Percentiles rank a stretch among this genome's conserved stretches.
phyloP scores from a whole-genome alignment of 352 stramenopile species.

The Phytophthora sp. region DNA sequence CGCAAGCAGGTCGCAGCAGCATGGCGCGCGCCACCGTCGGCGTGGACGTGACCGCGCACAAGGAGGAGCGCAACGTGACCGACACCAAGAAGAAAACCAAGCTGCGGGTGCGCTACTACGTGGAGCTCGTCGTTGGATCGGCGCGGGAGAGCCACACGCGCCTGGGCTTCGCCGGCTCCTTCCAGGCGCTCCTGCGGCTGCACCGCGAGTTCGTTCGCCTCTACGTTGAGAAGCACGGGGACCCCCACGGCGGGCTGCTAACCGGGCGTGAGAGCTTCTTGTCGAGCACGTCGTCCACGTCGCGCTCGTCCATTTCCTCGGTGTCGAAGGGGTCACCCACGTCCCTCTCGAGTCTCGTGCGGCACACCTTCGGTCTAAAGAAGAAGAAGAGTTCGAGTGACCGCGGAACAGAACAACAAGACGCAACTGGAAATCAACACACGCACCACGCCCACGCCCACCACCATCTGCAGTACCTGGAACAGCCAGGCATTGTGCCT shows the following conservation, averaged over 20 bases:
- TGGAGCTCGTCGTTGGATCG: slow-evolving; percentile 67
- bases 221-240: slow-evolving; percentile 47
- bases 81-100: slow-evolving; percentile 52
- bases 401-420: not conserved
- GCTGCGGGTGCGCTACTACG: slow-evolving; percentile 71
- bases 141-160: slow-evolving; percentile 59
- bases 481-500: slow-evolving; percentile 38
- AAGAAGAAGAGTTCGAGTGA: slow-evolving; percentile 7
- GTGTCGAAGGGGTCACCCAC: slow-evolving; percentile 32
- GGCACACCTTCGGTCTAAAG: slow-evolving; percentile 36
- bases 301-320: slow-evolving; percentile 47
- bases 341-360: slow-evolving; percentile 34
- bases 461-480: slow-evolving; percentile 4
- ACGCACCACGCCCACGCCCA: slow-evolving; percentile 18
- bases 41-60: slow-evolving; percentile 72
- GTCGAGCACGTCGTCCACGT: slow-evolving; percentile 54
- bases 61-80: slow-evolving; percentile 60
- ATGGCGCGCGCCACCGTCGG: slow-evolving; percentile 39
- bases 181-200: slow-evolving; percentile 61
- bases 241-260: slow-evolving; percentile 16
- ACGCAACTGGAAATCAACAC: slow-evolving; percentile 11
- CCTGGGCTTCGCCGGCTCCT: slow-evolving; percentile 67
- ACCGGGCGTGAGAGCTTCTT: slow-evolving; percentile 45
- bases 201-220: slow-evolving; percentile 51
- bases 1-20: not conserved